Evolutionary conservation across 2,329 filamentous ascomycete genomes (phyloP), one percentile per base, ranked within the genome.

Genomic region (Thyridium curvatum): DNA sequence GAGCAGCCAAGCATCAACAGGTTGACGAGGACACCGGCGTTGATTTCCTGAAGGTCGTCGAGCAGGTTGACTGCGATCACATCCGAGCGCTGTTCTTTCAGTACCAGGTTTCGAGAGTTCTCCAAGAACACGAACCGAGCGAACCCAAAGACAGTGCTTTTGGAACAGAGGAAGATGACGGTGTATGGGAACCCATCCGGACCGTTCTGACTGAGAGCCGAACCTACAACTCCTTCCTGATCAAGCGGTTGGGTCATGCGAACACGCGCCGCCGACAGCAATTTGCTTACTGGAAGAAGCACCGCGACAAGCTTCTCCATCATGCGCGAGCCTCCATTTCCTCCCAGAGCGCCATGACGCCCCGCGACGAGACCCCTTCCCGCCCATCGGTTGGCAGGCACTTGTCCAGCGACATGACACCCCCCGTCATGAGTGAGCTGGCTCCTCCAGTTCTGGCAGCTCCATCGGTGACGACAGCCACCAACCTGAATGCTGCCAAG

Each of bases 261-360:
- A 39, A 39, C 18, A 28, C n/a, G 7, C 37, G 37, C 18, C 37
- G 37, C 13, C 13, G 37, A 12, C 31, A 34, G 18, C 37, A 29
- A 18, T 33, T 39, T 29, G 37, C 37, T 8, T 39, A 39, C 30
- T 39, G 37, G 37, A 39, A 28, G 16, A 29, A 33, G 18, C 37
- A 39, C 21, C 37, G 37, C 12, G 30, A 14, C 17, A 39, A 39
- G 14, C 30, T 39, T 12, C 2, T 14, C 30, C 37, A 34, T 16
- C 37, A 39, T 18, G 15, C 37, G n/a, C n/a, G 17, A 39, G 21
- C 37, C 7, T 17, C n/a, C 37, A 34, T 16, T 8, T 12, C 12
- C 31, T 26, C 30, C 17, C n/a, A 26, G 30, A 39, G 37, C n/a
- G n/a, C 15, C 12, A 29, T 18, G 6, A 39, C 16, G 12, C 15